Base-by-base conservation (phyloP, 352 stramenopile species). In the Vaucheria bursata region DNA sequence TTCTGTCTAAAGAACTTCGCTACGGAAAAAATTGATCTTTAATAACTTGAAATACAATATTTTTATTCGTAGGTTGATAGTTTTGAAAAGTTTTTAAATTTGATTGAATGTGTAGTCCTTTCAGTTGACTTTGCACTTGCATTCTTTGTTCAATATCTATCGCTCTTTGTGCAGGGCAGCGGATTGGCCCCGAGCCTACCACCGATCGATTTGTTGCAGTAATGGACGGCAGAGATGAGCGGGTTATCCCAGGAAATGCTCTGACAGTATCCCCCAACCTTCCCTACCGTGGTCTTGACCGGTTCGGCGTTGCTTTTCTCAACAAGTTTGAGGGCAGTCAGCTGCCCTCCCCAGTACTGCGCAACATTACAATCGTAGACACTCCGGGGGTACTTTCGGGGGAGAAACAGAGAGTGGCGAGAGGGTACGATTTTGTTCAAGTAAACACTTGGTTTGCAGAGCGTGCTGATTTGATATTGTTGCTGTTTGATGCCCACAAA, bases 401-500 rank as follows among this genome's bases (percentile, higher is more conserved):
- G 38, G 94, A 98, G 87, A 99, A 99, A 86, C 95, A 99, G 82
- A 87, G 94, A 65, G 92, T 97, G 35, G 91, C 94, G 52, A 90
- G 96, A 70, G 92, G 92, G 8, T 97, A 97, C 66, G 79, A 84
- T 39, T 83, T 83, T 36, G 78, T 83, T 40, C 77, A 83, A 50
- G 78, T 83, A n/a, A 86, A 88, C 37, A 66, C 79, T n/a, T 93
- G 88, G 89, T 93, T 93, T 83, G 89, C 88, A 7, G 88, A 91
- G 59, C 90, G 94, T 36, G 95, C 93, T 18, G 95, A 98, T 84
- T 90, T 97, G 68, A 98, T 99, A 81, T 86, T 99, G 73, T 86
- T 99, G 4, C 88, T 99, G n/a, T 99, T 99, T 86, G 95, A 99
- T 87, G 94, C 95, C 25, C 94, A 99, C 87, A 99, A 99, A 85